Base-by-base conservation (phyloP, 345 rosid genomes). In the Kernera saxatilis region DNA sequence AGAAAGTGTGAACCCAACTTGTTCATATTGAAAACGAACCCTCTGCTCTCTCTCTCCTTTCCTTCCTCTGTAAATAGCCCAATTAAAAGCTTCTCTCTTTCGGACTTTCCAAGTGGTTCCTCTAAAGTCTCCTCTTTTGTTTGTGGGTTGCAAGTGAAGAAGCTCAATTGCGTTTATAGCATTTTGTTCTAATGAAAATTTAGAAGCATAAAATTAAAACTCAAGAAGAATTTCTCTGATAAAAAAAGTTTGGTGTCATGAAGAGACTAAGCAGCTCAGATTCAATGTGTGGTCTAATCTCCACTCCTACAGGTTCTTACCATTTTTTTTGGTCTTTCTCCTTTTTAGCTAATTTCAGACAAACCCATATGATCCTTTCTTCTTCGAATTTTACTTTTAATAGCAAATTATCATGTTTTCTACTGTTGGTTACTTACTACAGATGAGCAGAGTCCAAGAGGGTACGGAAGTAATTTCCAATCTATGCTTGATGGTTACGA, bases 231-330 rank as follows among this genome's bases (percentile, higher is more conserved):
- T 18, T 37, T n/a, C 44, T 44, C 55, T 50, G 70, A 67, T 40
- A 15, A 43, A 33, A 50, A 27, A 67, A 9, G 4, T 4, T 6
- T 6, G 39, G 39, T 30, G 71, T 30, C 79, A 93, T 91, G 98
- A 93, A 93, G 86, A 86, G 97, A 78, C 91, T 82, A 69, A 83
- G 79, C 69, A 91, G 92, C 78, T 86, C 97, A 69, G 98, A 89
- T 80, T 91, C 97, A 55, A 40, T 87, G 83, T 92, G 96, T 68
- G 96, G 85, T 79, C 80, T 90, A 74, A 86, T 87, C 76, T 84
- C 96, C 68, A 80, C 89, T 71, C 64, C 82, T 21, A 75, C 93
- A 90, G 93, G 98, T 88, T 40, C 18, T 32, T 59, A 46, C 37
- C 33, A 25, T n/a, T 18, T 11, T 29, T 48, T 17, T 12, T 58